Percentiles rank a stretch among this genome's conserved stretches.
phyloP scores from a whole-genome alignment of 805 yeast species.

The Peterozyma toletana region DNA sequence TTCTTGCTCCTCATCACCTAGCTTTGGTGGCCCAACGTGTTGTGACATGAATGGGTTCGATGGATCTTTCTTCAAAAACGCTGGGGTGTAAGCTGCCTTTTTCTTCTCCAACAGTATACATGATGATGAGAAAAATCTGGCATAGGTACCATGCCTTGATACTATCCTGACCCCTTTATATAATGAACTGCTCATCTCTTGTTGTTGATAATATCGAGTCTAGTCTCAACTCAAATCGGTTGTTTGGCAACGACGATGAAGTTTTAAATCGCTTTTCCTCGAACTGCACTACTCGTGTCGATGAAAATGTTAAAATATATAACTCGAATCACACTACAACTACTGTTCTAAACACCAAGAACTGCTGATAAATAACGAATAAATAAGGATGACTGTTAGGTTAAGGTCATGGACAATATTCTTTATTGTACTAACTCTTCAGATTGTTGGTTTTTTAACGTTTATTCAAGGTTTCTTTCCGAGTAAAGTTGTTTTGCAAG shows the following conservation, averaged over 20 bases:
- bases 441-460: conserved; percentile 46
- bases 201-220: too few relatives aligned
- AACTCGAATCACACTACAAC: too few relatives aligned
- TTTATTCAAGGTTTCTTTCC: conserved; percentile 90
- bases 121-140: too few relatives aligned
- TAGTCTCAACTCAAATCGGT: too few relatives aligned
- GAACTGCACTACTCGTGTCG: too few relatives aligned
- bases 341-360: too few relatives aligned
- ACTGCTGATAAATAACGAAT: neutral
- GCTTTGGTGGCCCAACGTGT: conserved; percentile 51
- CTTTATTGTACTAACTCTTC: conserved; percentile 20
- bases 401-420: conserved; percentile 12
- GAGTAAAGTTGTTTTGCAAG: conserved; percentile 70
- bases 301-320: too few relatives aligned
- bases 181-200: too few relatives aligned
- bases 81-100: conserved; percentile 1
- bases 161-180: too few relatives aligned
- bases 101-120: neutral
- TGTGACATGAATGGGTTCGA: conserved; percentile 4
- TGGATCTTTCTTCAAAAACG: neutral
- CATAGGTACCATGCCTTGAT: too few relatives aligned
- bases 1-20: conserved; percentile 77
- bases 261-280: too few relatives aligned
- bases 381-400: neutral
- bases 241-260: too few relatives aligned